Evolutionary conservation across 164 flowering plant species (phyloP), one percentile per base, ranked within the genome.

Genomic region (Amborella trichopoda): DNA sequence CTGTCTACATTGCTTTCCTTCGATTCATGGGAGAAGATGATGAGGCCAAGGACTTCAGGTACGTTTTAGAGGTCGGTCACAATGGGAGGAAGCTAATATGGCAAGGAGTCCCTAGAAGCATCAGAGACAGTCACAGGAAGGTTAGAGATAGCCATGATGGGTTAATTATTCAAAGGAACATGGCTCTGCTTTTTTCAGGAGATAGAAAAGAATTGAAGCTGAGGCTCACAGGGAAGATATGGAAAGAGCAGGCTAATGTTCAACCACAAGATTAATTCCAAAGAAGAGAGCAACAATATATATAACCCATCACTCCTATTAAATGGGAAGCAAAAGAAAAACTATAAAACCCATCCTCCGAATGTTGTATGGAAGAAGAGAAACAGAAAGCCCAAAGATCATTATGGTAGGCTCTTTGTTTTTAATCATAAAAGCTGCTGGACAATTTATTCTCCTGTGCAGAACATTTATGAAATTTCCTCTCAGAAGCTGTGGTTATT

Each of bases 71-170:
- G 63, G 86, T 82, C 17, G 78, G 81, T 6, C 78, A 75, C 2
- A 53, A 65, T 54, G 79, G 81, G 13, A 56, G 83, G 46, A 79
- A 71, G 55, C 61, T 78, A 40, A 73, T 34, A 25, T 82, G 91
- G 91, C 83, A 82, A 51, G 91, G 91, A 5, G 53, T 77, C 17
- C 86, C 91, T 0, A 65, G 83, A 58, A 78, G 91, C 65, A 76
- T 82, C 24, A 63, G 81, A 0, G 83, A 82, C 37, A 82, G 77
- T 56, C 83, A 82, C 44, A 58, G 26, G 52, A 76, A 68, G 52
- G 80, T 82, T 4, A 53, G 91, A 9, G 91, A 82, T 54, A 79
- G 80, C 46, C 71, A 66, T 21, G 91, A 79, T 47, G 91, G 86
- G 3, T 66, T 81, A 22, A 75, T 81, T 13, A 69, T 81, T 41